Percentiles rank a stretch among this genome's conserved stretches.
phyloP scores from a whole-genome alignment of 2,329 filamentous ascomycete genomes.

The Diaporthe velutina region DNA sequence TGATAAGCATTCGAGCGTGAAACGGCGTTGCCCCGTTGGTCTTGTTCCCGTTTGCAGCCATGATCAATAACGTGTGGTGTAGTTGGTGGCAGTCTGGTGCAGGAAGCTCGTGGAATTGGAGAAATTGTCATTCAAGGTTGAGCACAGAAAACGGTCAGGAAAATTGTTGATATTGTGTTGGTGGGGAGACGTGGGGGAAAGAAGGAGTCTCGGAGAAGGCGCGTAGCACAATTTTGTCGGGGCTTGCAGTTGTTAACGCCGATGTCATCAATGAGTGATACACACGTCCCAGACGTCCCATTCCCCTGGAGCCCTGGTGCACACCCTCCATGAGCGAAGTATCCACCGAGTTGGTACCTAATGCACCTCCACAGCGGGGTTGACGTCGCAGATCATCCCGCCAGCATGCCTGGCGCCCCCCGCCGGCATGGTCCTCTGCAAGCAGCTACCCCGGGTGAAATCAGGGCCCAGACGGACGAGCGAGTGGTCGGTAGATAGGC shows the following conservation, averaged over 20 bases:
- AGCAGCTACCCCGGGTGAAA: neutral
- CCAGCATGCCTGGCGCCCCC: neutral
- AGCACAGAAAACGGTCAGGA: neutral
- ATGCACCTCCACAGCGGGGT: slow-evolving; percentile 3
- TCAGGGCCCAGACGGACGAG: neutral
- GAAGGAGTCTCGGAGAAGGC: neutral
- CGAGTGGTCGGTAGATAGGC: neutral
- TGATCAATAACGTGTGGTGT: neutral
- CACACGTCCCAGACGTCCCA: neutral
- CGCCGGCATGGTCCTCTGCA: neutral
- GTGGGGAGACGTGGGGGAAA: neutral
- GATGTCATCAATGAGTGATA: neutral
- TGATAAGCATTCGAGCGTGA: slow-evolving; percentile 61
- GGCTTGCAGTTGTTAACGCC: neutral
- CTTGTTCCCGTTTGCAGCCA: slow-evolving; percentile 5
- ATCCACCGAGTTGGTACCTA: neutral
- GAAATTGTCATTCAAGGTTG: neutral
- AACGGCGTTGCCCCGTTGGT: slow-evolving; percentile 22
- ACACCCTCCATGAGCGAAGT: neutral
- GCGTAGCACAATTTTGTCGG: neutral
- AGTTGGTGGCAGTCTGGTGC: neutral
- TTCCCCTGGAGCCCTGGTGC: no score
- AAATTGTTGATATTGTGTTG: neutral
- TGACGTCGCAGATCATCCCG: neutral
- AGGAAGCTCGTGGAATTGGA: neutral